Evolutionary conservation across 169 alveolate genomes (phyloP).

Genomic region (Plasmodium sp.): DNA sequence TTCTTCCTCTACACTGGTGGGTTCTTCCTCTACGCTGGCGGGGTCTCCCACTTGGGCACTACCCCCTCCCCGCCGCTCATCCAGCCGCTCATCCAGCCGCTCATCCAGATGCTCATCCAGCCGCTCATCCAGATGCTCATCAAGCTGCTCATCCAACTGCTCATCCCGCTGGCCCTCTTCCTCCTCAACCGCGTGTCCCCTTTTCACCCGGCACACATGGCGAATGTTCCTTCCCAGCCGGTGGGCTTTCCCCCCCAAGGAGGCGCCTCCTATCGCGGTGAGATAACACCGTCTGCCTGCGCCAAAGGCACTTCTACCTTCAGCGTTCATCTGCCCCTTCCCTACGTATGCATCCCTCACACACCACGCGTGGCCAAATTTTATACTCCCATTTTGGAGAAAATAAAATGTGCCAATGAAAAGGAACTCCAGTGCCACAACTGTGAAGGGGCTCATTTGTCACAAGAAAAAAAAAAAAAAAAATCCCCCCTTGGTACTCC

Average conservation of each 20-base stretch:
- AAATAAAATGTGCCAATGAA: background rate
- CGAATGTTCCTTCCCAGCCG: background rate
- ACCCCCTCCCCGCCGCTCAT: background rate
- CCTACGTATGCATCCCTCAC: background rate
- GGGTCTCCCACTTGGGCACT: background rate
- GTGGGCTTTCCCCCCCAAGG: background rate
- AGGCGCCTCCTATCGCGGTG: background rate
- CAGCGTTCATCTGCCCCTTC: background rate
- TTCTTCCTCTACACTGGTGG: background rate
- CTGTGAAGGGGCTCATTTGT: slow-evolving; percentile 6
- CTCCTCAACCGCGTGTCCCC: background rate
- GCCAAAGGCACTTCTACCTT: background rate
- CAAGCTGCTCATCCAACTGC: too few species aligned
- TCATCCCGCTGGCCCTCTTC: background rate
- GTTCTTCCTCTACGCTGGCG: background rate
- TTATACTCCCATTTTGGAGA: slow-evolving; percentile 3
- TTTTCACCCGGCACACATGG: background rate
- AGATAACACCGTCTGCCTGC: background rate
- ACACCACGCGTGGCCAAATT: background rate
- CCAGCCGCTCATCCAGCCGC: too few species aligned
- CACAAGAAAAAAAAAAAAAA: background rate
- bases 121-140: background rate
- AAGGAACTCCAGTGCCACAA: background rate
- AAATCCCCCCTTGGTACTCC: background rate
- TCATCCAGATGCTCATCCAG: background rate